These are phyloP conservation scores for Sclerotinia borealis DNA, from an alignment of 2,329 filamentous ascomycete genomes.

Conservation along the genomic window DNA sequence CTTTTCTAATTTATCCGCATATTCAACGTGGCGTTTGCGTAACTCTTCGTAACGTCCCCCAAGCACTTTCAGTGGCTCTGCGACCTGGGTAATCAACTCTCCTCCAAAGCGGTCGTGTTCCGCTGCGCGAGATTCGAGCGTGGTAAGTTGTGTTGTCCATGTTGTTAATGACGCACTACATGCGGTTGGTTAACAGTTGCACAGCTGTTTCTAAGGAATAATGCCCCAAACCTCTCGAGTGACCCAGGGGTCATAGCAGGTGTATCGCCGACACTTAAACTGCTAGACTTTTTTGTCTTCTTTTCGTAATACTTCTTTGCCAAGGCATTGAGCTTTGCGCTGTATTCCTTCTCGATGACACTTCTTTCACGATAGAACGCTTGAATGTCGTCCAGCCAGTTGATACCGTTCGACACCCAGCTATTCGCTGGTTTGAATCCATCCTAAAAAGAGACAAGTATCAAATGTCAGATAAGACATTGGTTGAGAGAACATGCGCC, in stretches of 20 bases:
- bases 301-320: constrained; percentile 98
- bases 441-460: constrained; percentile 62
- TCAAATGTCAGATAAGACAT: constrained; percentile 17
- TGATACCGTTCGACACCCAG: constrained; percentile 85
- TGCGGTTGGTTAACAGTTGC: constrained; percentile 3
- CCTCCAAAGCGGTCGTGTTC: constrained; percentile 84
- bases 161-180: constrained; percentile 85
- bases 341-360: constrained; percentile 94
- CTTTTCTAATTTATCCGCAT: constrained; percentile 79
- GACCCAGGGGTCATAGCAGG: constrained; percentile 92
- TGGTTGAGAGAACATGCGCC: constrained; percentile 16
- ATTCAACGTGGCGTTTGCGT: constrained; percentile 84
- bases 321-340: constrained; percentile 75
- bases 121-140: constrained; percentile 77
- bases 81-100: constrained; percentile 72
- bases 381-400: constrained; percentile 95
- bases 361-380: constrained; percentile 95
- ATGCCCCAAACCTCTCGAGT: constrained; percentile 63
- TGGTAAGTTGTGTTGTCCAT: constrained; percentile 90
- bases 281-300: constrained; percentile 84
- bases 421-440: constrained; percentile 91
- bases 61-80: constrained; percentile 77
- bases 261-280: constrained; percentile 86
- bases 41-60: constrained; percentile 78
- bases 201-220: constrained; percentile 4